Evolutionary conservation across 805 yeast species (phyloP), one percentile per base, ranked within the genome.

Genomic region (Scheffersomyces spartinae): DNA sequence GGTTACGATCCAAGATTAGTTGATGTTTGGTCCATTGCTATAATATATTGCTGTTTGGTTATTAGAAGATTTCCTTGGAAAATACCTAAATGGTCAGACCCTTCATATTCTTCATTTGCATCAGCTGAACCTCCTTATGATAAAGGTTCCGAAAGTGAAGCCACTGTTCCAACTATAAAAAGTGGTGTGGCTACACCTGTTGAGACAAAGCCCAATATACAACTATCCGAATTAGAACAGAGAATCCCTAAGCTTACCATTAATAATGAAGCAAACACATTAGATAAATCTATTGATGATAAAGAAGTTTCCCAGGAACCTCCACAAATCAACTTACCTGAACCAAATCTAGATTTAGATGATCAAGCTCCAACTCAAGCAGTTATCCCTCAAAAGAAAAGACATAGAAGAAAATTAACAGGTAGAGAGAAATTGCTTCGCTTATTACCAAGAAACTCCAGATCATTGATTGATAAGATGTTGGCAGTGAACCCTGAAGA

Each of bases 31-130:
- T 82, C 95, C 1, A 60, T 83, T 27, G 97, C 94, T 0, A 82
- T 88, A 15, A 83, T 91, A 27, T 88, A 68, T 46, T 84, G 94
- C 48, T 86, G 97, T 54, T 81, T 85, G 86, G 63, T 78, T 2
- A 56, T 86, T 37, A 71, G 79, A 38, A 56, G 94, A 32, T 88
- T 88, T 53, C 97, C 98, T 1, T 88, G 98, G 98, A 84, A 84
- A 47, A 69, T 86, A 2, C 95, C 96, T n/a, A 74, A 77, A 36
- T 52, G 58, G 14, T 57, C 71, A 5, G 95, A 86, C 47, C 73
- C 73, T 27, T 74, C 91, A 4, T 88, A 67, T 57, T 66, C 72
- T 30, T 64, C 82, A 33, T 88, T 78, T 44, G 53, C 65, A 14
- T 39, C 47, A 25, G 23, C 43, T 43, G 20, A 39, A 42, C 23